A percentile compares a stretch with the other conserved stretches of the same genome.
These are phyloP conservation scores for Posidonia oceanica DNA, from an alignment of 116 monocot genomes.

Conservation along the genomic window DNA sequence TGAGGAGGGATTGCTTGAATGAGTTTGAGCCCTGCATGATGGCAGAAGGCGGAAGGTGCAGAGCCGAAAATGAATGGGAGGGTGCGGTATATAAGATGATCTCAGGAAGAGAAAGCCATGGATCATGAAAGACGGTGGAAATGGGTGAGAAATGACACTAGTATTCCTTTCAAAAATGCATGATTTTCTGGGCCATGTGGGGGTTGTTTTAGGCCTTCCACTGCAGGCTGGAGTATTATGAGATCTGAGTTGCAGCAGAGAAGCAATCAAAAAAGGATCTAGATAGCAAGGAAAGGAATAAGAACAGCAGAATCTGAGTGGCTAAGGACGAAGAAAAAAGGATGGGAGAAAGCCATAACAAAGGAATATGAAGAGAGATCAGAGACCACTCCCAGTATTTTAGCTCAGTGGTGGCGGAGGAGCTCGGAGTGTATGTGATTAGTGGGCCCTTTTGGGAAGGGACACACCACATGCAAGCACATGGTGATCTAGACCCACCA, in stretches of 20 bases:
- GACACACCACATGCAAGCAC: conserved; percentile 72
- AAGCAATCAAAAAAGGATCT: not conserved
- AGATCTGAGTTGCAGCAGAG: not conserved
- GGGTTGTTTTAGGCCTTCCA: not conserved
- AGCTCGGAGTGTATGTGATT: not conserved
- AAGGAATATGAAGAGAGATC: not conserved
- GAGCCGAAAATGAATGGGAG: not conserved
- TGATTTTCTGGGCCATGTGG: not conserved
- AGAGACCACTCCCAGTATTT: not conserved
- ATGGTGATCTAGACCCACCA: conserved; percentile 29
- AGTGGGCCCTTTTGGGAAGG: conserved; percentile 21
- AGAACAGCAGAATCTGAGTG: not conserved
- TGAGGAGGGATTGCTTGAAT: conserved; percentile 40
- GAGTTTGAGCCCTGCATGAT: conserved; percentile 34
- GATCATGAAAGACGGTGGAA: not conserved
- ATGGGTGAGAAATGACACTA: not conserved
- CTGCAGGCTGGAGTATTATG: not conserved
- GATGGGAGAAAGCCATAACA: not conserved
- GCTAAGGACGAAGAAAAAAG: not conserved
- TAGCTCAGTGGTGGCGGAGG: not conserved
- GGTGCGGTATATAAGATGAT: not conserved
- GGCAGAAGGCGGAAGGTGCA: not conserved
- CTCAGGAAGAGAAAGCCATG: too few species aligned
- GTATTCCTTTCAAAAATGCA: not conserved
- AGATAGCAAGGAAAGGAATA: not conserved